These are phyloP conservation scores for Nakazawaea wyomingensis DNA, from an alignment of 805 yeast genomes.

Conservation along the genomic window DNA sequence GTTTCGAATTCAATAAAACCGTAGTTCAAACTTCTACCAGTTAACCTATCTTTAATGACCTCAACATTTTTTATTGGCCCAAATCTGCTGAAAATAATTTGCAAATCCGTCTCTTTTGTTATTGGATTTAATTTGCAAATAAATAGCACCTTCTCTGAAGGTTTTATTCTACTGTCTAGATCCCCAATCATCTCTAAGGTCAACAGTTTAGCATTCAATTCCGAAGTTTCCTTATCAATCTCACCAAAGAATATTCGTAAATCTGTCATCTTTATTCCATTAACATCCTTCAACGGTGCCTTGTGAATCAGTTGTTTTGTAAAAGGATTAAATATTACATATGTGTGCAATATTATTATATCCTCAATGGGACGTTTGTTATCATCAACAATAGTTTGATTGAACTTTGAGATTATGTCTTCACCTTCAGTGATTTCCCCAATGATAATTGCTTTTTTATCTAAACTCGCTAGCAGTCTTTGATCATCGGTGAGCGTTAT, in stretches of 20 bases:
- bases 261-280: slow-evolving; percentile 22
- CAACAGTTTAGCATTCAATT: slow-evolving; percentile 48
- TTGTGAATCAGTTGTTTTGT: slow-evolving; percentile 23
- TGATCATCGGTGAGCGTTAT: slow-evolving; percentile 30
- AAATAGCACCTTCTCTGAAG: slow-evolving; percentile 57
- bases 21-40: slow-evolving; percentile 50
- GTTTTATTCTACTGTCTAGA: slow-evolving; percentile 48
- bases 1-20: slow-evolving; percentile 57
- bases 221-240: slow-evolving; percentile 22
- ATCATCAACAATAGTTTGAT: slow-evolving; percentile 32
- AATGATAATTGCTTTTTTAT: slow-evolving; percentile 29
- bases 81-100: slow-evolving; percentile 54
- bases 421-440: slow-evolving; percentile 48
- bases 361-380: slow-evolving; percentile 39
- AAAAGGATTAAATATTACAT: slow-evolving; percentile 51
- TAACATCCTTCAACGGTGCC: neutral
- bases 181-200: slow-evolving; percentile 64
- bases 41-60: slow-evolving; percentile 40
- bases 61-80: slow-evolving; percentile 51
- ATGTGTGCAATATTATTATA: slow-evolving; percentile 46
- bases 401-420: slow-evolving; percentile 40
- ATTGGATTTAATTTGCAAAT: slow-evolving; percentile 60
- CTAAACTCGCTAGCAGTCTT: slow-evolving; percentile 20
- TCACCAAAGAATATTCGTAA: slow-evolving; percentile 26
- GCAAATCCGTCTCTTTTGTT: slow-evolving; percentile 52